A percentile compares a stretch with the other conserved stretches of the same genome.
phyloP scores from a whole-genome alignment of 2,329 filamentous ascomycete species.

The Xylaria sp. region DNA sequence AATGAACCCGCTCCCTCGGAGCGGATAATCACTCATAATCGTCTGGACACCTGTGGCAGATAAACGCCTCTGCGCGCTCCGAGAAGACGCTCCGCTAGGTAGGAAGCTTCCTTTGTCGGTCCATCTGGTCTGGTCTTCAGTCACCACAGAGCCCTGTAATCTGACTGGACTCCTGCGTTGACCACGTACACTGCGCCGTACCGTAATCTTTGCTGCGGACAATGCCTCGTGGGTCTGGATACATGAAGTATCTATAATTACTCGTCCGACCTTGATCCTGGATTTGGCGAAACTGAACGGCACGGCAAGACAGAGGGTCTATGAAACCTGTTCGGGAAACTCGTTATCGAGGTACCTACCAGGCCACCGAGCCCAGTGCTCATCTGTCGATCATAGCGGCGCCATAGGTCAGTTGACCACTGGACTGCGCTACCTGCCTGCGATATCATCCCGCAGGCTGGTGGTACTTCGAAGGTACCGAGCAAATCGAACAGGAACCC shows the following conservation, averaged over 20 bases:
- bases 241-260: slow-evolving; percentile 18
- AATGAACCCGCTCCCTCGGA: slow-evolving; percentile 26
- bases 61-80: background rate
- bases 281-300: slow-evolving; percentile 26
- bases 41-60: background rate
- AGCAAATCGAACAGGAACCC: slow-evolving; percentile 22
- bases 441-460: background rate
- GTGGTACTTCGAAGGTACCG: slow-evolving; percentile 32
- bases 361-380: slow-evolving; percentile 15
- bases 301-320: slow-evolving; percentile 27
- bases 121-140: slow-evolving; percentile 4
- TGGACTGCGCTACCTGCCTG: slow-evolving; percentile 2
- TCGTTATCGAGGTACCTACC: background rate
- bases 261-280: slow-evolving; percentile 7
- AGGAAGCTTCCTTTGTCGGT: background rate
- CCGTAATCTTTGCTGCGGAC: slow-evolving; percentile 13
- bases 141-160: slow-evolving; percentile 23
- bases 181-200: slow-evolving; percentile 9
- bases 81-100: slow-evolving; percentile 25
- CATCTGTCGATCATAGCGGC: slow-evolving; percentile 32
- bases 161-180: slow-evolving; percentile 17
- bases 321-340: slow-evolving; percentile 14
- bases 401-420: slow-evolving; percentile 26
- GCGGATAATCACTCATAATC: slow-evolving; percentile 30
- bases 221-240: slow-evolving; percentile 13